phyloP scores from a whole-genome alignment of 768 basidiomycete species.

The Inosperma sp. region DNA sequence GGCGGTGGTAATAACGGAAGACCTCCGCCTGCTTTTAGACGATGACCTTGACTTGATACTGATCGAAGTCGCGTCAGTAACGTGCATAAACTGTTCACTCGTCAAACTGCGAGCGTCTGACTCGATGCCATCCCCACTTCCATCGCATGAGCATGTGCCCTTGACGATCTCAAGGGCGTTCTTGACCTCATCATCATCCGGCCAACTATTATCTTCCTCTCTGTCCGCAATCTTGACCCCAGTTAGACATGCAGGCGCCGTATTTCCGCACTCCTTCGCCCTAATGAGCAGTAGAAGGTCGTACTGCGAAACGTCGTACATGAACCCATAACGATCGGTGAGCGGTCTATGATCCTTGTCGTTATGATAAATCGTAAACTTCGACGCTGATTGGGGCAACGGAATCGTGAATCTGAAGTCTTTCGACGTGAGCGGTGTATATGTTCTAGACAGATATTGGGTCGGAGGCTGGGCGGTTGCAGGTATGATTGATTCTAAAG shows the following conservation, averaged over 20 bases:
- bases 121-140: conserved; percentile 23
- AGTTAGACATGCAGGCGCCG: conserved; percentile 80
- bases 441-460: conserved; percentile 71
- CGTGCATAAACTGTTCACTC: neutral
- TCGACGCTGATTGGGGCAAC: conserved; percentile 49
- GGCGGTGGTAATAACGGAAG: conserved; percentile 30
- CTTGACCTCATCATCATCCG: conserved; percentile 49
- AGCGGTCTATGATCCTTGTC: conserved; percentile 54
- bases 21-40: conserved; percentile 44
- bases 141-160: conserved; percentile 42
- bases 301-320: conserved; percentile 80
- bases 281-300: conserved; percentile 73
- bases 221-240: conserved; percentile 86
- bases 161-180: conserved; percentile 44
- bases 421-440: conserved; percentile 66
- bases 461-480: conserved; percentile 77
- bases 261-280: conserved; percentile 65
- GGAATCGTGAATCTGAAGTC: conserved; percentile 74
- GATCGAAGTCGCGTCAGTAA: conserved; percentile 20
- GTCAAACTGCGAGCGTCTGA: conserved; percentile 15
- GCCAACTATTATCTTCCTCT: conserved; percentile 74
- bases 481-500: conserved; percentile 80
- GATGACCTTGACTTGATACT: conserved; percentile 48
- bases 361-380: conserved; percentile 42
- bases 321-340: conserved; percentile 87